These are phyloP conservation scores for Myxozyma mucilagina DNA, from an alignment of 805 yeast species.

Conservation along the genomic window DNA sequence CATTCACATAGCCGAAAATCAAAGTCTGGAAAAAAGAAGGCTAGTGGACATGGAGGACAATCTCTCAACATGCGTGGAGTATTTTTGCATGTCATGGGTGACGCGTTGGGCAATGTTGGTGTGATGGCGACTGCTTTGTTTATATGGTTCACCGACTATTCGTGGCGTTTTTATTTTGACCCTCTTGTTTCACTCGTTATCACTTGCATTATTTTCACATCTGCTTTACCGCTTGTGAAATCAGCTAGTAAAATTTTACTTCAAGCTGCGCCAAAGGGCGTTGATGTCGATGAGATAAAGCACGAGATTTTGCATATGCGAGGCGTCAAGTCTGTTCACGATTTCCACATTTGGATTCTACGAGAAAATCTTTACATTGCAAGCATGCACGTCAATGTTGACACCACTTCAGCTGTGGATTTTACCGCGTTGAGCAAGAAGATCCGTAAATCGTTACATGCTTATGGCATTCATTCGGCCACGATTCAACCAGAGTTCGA, in stretches of 20 bases:
- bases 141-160: conserved; percentile 88
- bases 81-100: conserved; percentile 91
- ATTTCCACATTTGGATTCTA: conserved; percentile 94
- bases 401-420: conserved; percentile 53
- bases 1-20: not conserved
- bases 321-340: conserved; percentile 85
- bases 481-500: conserved; percentile 95
- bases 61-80: conserved; percentile 98
- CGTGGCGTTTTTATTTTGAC: conserved; percentile 85
- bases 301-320: conserved; percentile 64
- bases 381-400: conserved; percentile 79
- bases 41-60: conserved; percentile 41
- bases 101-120: conserved; percentile 93
- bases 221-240: conserved; percentile 87
- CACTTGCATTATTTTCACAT: conserved; percentile 82
- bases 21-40: conserved; percentile 16
- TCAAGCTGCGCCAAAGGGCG: conserved; percentile 88
- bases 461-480: conserved; percentile 84
- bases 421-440: conserved; percentile 71
- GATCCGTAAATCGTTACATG: conserved; percentile 77
- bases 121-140: conserved; percentile 86
- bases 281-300: conserved; percentile 73
- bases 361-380: conserved; percentile 86
- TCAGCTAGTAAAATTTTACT: conserved; percentile 82
- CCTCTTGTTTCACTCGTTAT: conserved; percentile 84